These are phyloP conservation scores for Leishmania arabica DNA, from an alignment of 208 protist species.

Conservation along the genomic window DNA sequence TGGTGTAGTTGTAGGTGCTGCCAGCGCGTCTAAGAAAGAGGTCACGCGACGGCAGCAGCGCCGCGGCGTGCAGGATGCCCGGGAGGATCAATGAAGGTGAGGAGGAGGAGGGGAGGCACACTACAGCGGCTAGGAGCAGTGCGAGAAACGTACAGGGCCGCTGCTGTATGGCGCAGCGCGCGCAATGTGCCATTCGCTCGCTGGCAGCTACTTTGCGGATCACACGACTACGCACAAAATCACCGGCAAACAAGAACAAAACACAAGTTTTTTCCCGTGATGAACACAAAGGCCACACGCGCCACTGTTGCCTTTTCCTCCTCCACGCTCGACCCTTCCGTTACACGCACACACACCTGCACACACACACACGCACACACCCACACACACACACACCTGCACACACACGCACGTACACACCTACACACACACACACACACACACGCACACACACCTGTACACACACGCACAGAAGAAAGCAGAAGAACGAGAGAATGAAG, in stretches of 20 bases:
- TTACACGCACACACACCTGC: not conserved
- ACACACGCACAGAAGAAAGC: not conserved
- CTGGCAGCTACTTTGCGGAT: too few species aligned
- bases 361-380: not conserved
- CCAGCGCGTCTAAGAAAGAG: constrained; percentile 6
- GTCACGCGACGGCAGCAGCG: not conserved
- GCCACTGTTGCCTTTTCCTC: not conserved
- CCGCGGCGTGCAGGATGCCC: not conserved
- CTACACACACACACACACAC: not conserved
- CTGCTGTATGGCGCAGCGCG: not conserved
- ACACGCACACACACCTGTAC: not conserved
- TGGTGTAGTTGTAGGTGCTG: constrained; percentile 28
- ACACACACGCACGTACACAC: not conserved
- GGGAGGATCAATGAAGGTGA: not conserved
- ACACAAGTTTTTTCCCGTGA: not conserved
- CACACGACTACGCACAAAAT: not conserved
- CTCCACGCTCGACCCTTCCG: not conserved
- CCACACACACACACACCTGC: not conserved
- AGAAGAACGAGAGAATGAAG: not conserved
- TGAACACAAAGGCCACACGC: not conserved
- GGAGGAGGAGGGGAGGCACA: not conserved
- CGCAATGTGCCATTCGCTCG: not conserved
- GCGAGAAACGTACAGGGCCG: not conserved
- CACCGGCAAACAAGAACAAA: not conserved
- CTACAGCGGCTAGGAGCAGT: not conserved